Base-by-base conservation (phyloP, 495 filamentous ascomycete genomes). In the Penicillium odoratum region DNA sequence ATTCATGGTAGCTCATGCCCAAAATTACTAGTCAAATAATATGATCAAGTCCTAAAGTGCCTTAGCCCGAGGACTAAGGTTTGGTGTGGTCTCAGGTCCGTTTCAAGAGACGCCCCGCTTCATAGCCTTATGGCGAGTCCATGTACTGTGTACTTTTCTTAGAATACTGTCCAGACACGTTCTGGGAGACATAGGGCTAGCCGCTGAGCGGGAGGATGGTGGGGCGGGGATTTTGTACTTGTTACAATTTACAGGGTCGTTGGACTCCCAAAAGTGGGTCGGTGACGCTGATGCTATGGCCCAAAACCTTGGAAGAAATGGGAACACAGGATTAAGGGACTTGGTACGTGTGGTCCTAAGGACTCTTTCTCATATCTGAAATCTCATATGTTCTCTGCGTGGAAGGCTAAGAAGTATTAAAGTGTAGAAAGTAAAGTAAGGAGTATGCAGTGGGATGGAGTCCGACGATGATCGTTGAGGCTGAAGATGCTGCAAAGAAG, bases 261-360 rank as follows among this genome's bases (percentile, higher is more conserved):
- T 36, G 8, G 33, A 36, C 33, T 42, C 44, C 54, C 30, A 57
- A 42, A 18, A 36, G 28, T 40, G 49, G 13, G 34, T 42, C 21
- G 48, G 61, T 60, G 62, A 55, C 42, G 57, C 60, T 60, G 62
- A 60, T 64, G 55, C 31, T 57, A 60, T 60, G 30, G 55, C 55
- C 31, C 51, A 33, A 50, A 45, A 54, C 36, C 61, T 58, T 64
- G 57, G 54, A 49, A 64, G 55, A 43, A 43, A 13, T 36, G 29
- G 48, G 30, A 44, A 43, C 43, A 47, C 25, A 13, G 18, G 42
- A 31, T 38, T 18, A 21, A 13, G 45, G 18, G 28, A 47, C 18
- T 26, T 29, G 4, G 45, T 47, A 47, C n/a, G 6, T 47, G 10
- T 18, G 38, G 4, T 16, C 38, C 38, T 40, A 15, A 15, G 7